These are phyloP conservation scores for Scutellaria baicalensis DNA, from an alignment of 257 asterid species.

Conservation along the genomic window DNA sequence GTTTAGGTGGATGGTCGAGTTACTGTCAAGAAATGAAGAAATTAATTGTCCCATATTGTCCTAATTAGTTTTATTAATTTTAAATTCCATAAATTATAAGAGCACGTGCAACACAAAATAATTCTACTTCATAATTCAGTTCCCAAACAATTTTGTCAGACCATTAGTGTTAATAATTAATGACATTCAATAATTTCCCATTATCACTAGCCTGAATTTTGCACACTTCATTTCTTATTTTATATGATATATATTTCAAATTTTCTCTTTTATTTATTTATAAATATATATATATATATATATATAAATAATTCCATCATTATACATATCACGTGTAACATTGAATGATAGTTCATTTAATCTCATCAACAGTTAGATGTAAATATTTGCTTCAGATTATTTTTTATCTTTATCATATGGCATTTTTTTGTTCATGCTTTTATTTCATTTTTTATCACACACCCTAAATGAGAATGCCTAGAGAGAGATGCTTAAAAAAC, in stretches of 20 bases:
- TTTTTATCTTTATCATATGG: no score
- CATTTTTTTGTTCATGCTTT: no score
- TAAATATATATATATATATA: no score
- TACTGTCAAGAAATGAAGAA: neutral
- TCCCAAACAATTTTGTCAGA: conserved; percentile 14
- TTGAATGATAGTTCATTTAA: no score
- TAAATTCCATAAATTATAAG: conserved; percentile 1
- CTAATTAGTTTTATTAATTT: neutral
- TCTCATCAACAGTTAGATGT: no score
- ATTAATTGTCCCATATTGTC: conserved; percentile 7
- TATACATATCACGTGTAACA: no score
- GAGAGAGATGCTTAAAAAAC: no score
- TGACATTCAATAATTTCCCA: conserved; percentile 11
- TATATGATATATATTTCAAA: neutral
- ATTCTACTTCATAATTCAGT: conserved; percentile 12
- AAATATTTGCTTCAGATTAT: no score
- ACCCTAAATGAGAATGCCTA: no score
- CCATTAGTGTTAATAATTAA: conserved; percentile 3
- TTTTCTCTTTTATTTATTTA: no score
- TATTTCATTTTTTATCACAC: no score
- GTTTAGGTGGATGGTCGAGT: conserved; percentile 13
- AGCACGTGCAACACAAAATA: conserved; percentile 16
- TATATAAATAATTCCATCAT: no score
- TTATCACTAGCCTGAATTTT: conserved; percentile 11
- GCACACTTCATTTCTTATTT: neutral